Base-by-base conservation (phyloP, 2,329 filamentous ascomycete species). In the Aspergillus brunneoviolaceus region DNA sequence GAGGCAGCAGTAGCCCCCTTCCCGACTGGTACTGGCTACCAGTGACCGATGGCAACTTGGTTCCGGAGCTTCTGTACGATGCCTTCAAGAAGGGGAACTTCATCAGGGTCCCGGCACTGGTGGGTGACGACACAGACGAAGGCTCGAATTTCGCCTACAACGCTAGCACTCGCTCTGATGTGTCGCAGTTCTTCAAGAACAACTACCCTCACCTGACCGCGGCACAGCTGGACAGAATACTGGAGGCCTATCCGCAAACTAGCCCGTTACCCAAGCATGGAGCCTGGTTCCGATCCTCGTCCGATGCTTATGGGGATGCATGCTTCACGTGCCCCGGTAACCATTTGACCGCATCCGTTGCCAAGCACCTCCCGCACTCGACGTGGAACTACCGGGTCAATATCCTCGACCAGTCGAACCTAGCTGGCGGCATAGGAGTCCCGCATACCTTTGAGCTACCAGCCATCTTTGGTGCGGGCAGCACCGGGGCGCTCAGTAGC, bases 11-110 rank as follows among this genome's bases (percentile, higher is more conserved):
- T 4, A 57, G 33, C 4, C 67, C 68, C 5, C 9, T 51, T 3
- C 84, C 84, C 0, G 60, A 80, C 0, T 86, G 80, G 70, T 82
- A 82, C 74, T 87, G 82, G 74, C 76, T 80, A 6, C 84, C 85
- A 0, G 79, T 82, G 0, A 70, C 87, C 2, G 86, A 88, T 63
- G 77, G 79, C 2, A 77, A 80, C n/a, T 70, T 87, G 14, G 74
- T 86, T 3, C 72, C 69, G 0, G 81, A 84, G 59, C 74, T 79
- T 16, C 80, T 84, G 0, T 85, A 86, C 62, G 76, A 71, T 1
- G 67, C 79, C 1, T 85, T 83, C 54, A 68, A 70, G 1, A 51
- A 80, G 16, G 84, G 83, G 0, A 79, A 78, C 6, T 84, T 85
- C 70, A 71, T 85, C 61, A 77, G 78, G 27, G 79, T 87, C 0